Base-by-base conservation (phyloP, 768 basidiomycete genomes). In the Saitozyma podzolica region DNA sequence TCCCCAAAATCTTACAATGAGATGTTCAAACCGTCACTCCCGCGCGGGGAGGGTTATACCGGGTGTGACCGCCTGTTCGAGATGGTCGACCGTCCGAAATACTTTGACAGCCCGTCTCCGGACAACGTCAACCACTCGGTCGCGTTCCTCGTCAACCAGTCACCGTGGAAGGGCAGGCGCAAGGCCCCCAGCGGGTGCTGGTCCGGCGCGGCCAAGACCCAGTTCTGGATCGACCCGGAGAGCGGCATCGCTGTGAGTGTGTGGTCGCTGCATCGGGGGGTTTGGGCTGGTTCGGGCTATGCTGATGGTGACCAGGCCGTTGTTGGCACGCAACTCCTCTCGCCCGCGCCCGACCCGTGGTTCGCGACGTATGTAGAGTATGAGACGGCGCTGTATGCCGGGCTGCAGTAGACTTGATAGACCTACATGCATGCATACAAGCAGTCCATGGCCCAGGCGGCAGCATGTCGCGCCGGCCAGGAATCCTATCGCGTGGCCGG, bases 201-300 rank as follows among this genome's bases (percentile, higher is more conserved):
- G 75, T 64, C 62, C 37, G 75, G 75, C 11, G 59, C 57, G 10
- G 67, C 64, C 9, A 58, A 62, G 47, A 65, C 63, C 8, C 62
- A 72, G 50, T 75, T 64, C 53, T 70, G 69, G 70, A 50, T 72
- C 9, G 70, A 75, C 49, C 70, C 74, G 10, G 58, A n/a, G 2
- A 68, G 64, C 40, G 67, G 71, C 5, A 57, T 75, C n/a, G 74
- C 70, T 3, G 72, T 70, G 55, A 67, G 69, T 66, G 6, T 39
- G 13, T 16, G 8, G 4, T 14, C 17, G 17, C n/a, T 49, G 45
- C 45, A 47, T 13, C 2, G n/a, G 13, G 13, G 13, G n/a, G 45
- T 47, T 47, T 17, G 11, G 45, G 43, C 9, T 45, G 16, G 43
- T 9, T 16, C 43, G 1, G 43, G 6, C 19, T 6, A n/a, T 42